Conservation (phyloP, 495 filamentous ascomycete species). For the Aspergillus diversus region DNA sequence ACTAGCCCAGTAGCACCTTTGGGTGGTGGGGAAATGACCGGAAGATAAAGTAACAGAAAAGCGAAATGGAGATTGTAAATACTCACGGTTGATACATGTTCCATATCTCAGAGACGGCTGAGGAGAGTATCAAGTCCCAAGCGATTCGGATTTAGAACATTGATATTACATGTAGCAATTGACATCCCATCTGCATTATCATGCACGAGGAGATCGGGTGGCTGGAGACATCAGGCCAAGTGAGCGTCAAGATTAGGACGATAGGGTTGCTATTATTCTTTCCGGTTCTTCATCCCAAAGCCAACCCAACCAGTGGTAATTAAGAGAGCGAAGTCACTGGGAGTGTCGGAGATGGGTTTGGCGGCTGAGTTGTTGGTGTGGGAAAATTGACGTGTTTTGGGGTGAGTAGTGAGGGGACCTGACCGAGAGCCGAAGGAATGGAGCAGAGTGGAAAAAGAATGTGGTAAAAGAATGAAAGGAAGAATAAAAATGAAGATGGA, state of each 20-base stretch:
- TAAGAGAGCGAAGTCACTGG: conserved; percentile 5
- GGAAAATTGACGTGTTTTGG: conserved; percentile 14
- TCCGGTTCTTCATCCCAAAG: neutral
- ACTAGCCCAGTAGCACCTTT: neutral
- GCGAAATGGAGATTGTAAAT: conserved; percentile 1
- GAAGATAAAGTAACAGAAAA: conserved; percentile 7
- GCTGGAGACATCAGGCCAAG: conserved; percentile 26
- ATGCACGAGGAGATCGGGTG: conserved; percentile 29
- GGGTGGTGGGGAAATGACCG: neutral
- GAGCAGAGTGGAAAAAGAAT: conserved; percentile 23
- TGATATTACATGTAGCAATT: conserved; percentile 32
- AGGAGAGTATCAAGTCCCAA: conserved; percentile 40
- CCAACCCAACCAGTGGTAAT: conserved; percentile 7
- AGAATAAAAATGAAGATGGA: conserved; percentile 32
- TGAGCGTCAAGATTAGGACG: neutral
- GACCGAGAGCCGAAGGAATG: conserved; percentile 18
- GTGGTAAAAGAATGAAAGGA: conserved; percentile 10
- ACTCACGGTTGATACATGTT: conserved; percentile 54
- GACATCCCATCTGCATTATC: conserved; percentile 46
- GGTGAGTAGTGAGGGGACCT: conserved; percentile 17
- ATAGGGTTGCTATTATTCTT: neutral
- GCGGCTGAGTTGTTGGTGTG: neutral
- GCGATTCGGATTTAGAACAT: conserved; percentile 45
- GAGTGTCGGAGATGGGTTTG: conserved; percentile 2
- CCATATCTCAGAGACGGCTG: conserved; percentile 45